These are phyloP conservation scores for Nicotiana undulata DNA, from an alignment of 257 asterid genomes.

Conservation along the genomic window DNA sequence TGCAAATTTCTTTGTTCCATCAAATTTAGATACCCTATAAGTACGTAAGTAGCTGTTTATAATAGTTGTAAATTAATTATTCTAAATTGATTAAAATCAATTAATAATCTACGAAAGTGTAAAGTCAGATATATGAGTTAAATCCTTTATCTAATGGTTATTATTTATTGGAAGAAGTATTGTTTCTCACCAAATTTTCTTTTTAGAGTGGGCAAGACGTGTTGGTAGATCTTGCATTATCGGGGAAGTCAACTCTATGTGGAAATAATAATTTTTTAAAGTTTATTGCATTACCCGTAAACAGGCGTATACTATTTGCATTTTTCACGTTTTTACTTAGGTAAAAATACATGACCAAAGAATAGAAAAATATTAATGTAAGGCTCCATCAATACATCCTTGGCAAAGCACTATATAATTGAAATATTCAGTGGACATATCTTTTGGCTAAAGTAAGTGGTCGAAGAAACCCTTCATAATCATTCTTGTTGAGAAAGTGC, in stretches of 20 bases:
- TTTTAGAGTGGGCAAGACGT: background rate
- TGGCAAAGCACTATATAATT: background rate
- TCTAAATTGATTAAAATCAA: too few species aligned
- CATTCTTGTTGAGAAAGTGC: background rate
- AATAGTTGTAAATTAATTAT: too few species aligned
- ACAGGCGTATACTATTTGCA: background rate
- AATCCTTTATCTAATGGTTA: background rate
- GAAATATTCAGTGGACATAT: background rate
- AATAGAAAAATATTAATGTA: background rate
- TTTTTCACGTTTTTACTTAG: background rate
- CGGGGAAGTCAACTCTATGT: background rate
- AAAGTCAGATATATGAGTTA: too few species aligned
- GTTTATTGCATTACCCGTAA: background rate
- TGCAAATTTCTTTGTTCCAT: too few species aligned
- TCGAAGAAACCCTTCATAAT: conserved; percentile 1
- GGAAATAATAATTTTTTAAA: background rate
- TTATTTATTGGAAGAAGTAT: background rate
- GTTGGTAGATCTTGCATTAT: background rate
- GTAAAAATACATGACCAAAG: background rate
- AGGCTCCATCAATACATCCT: background rate
- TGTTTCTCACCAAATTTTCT: background rate
- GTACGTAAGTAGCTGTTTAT: too few species aligned
- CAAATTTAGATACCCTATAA: too few species aligned
- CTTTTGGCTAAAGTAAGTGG: background rate
- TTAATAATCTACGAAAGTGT: too few species aligned